Base-by-base conservation (phyloP, 108 stramenopile genomes). In the Parietichytrium sp. region DNA sequence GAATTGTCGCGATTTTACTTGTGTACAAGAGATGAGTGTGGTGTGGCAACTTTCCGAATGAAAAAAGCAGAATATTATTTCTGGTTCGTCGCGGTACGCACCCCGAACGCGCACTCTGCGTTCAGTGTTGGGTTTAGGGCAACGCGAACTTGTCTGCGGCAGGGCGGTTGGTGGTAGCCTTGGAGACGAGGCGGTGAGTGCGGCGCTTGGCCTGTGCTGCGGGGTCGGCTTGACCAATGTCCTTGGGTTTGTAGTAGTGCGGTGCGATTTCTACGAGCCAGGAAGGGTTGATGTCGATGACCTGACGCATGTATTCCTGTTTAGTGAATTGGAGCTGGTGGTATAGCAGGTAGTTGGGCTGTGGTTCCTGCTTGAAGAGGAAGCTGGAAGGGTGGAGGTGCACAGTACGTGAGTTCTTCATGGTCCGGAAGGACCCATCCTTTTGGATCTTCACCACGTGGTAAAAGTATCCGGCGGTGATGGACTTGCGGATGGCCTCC, bases 241-340 rank as follows among this genome's bases (percentile, higher is more conserved):
- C 96, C 54, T 88, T 91, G 72, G 86, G 89, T 81, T 95, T 93
- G 87, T 98, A 99, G 83, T 93, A 98, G 83, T 99, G 98, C 29
- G 97, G 98, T 18, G 98, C 98, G 47, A 98, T 94, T 81, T 99
- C 96, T 26, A 94, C 83, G 26, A 99, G 85, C 98, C 98, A 99
- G 47, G 90, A 85, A 2, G 95, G 93, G 79, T 98, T 84, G 54
- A 99, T 97, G 27, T 95, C 95, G 10, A 93, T 90, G 8, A 96
- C 94, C 84, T 94, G 94, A 33, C 98, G 89, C 96, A 99, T 98
- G 91, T 91, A 99, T 84, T 99, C 97, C 83, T 98, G 97, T 3
- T 94, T 95, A 1, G 97, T 99, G 81, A 97, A 96, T 4, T 96
- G 94, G 29, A 99, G 88, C 86, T 99, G 96, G 83, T 96, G 96